These are phyloP conservation scores for Erucastrum elatum DNA, from an alignment of 345 rosid species.

Conservation along the genomic window DNA sequence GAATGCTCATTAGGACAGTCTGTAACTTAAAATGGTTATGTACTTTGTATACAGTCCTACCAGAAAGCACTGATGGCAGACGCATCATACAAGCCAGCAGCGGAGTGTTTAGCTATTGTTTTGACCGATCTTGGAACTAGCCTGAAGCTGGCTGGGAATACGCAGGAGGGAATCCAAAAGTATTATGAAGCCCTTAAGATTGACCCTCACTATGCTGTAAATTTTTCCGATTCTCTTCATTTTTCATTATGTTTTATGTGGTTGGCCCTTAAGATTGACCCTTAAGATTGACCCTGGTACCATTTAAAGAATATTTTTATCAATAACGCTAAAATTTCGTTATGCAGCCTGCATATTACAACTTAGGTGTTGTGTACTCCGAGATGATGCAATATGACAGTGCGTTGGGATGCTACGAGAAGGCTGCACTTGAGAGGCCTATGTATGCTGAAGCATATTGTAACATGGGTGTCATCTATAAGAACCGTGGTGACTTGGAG, in stretches of 20 bases:
- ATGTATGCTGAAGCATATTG: slow-evolving; percentile 99
- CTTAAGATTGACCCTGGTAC: no score
- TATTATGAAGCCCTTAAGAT: slow-evolving; percentile 95
- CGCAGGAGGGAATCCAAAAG: slow-evolving; percentile 97
- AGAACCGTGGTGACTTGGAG: slow-evolving; percentile 97
- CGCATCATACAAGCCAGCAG: slow-evolving; percentile 88
- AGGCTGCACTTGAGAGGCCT: slow-evolving; percentile 96
- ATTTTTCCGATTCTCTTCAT: no score
- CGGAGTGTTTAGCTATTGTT: slow-evolving; percentile 94
- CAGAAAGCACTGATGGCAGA: slow-evolving; percentile 92
- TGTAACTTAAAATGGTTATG: slow-evolving; percentile 13
- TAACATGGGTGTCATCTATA: slow-evolving; percentile 99
- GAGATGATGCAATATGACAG: slow-evolving; percentile 99
- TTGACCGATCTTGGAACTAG: slow-evolving; percentile 97
- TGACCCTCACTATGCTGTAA: slow-evolving; percentile 95
- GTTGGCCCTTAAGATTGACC: no score
- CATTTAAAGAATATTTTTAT: no score
- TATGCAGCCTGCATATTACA: slow-evolving; percentile 97
- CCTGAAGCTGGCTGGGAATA: slow-evolving; percentile 90
- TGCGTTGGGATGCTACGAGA: slow-evolving; percentile 94
- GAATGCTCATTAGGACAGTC: slow-evolving; percentile 12
- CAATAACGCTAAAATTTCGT: slow-evolving; percentile 18
- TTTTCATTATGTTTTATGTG: no score
- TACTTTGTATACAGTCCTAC: slow-evolving; percentile 65
- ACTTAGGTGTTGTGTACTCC: slow-evolving; percentile 97